These are phyloP conservation scores for Smittium mucronatum DNA, from an alignment of 371 early-diverging fungal species.

Conservation along the genomic window DNA sequence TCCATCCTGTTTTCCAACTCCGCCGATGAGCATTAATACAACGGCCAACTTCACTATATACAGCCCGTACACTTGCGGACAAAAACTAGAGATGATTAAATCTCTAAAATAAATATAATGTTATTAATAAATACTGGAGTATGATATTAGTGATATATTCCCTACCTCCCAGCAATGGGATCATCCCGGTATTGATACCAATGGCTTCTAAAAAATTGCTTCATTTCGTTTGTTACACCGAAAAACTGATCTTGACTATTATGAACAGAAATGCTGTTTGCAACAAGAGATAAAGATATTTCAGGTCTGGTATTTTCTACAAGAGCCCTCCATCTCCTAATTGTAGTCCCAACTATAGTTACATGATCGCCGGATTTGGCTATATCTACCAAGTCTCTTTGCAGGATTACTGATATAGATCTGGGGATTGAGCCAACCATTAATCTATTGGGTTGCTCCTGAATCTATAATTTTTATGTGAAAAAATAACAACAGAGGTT, in stretches of 20 bases:
- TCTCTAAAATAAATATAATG: conserved; percentile 28
- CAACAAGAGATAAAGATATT: conserved; percentile 40
- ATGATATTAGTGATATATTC: neutral
- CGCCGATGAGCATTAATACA: conserved; percentile 46
- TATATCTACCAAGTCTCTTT: conserved; percentile 48
- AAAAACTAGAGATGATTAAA: conserved; percentile 39
- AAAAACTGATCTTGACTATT: conserved; percentile 34
- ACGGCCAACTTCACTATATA: conserved; percentile 48
- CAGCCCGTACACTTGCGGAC: conserved; percentile 49
- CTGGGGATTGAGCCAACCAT: conserved; percentile 51
- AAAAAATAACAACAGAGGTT: neutral
- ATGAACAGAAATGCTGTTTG: conserved; percentile 43
- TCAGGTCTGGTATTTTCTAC: conserved; percentile 38
- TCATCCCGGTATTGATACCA: conserved; percentile 31
- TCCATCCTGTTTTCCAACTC: conserved; percentile 37
- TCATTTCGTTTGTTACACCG: conserved; percentile 36
- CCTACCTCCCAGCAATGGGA: conserved; percentile 23
- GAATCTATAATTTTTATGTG: conserved; percentile 24
- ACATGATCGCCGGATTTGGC: conserved; percentile 57
- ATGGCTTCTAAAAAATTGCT: conserved; percentile 36
- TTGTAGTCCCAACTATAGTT: conserved; percentile 35
- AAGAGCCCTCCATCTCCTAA: conserved; percentile 37
- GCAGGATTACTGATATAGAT: conserved; percentile 47
- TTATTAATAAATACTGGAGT: neutral
- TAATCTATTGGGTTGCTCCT: conserved; percentile 50